Evolutionary conservation across 2,329 filamentous ascomycete species (phyloP).

Genomic region (Aspergillus sp.): DNA sequence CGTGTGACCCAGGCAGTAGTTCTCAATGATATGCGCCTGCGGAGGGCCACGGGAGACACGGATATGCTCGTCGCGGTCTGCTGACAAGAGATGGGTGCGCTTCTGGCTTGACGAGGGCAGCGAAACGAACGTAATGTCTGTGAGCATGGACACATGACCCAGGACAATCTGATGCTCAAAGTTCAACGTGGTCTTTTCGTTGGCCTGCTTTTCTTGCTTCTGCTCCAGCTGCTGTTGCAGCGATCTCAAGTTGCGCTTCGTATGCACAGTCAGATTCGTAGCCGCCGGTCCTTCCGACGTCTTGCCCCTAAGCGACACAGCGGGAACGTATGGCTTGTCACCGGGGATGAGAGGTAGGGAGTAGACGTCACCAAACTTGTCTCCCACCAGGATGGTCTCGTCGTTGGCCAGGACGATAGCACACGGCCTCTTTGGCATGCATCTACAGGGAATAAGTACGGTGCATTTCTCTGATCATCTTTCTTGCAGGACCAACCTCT

Average conservation of each 20-base stretch:
- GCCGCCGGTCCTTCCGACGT: slow-evolving; percentile 51
- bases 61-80: slow-evolving; percentile 78
- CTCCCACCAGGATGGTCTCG: slow-evolving; percentile 73
- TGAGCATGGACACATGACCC: slow-evolving; percentile 94
- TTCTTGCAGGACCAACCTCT: slow-evolving; percentile 55
- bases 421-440: slow-evolving; percentile 87
- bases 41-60: slow-evolving; percentile 77
- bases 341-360: slow-evolving; percentile 67
- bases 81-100: slow-evolving; percentile 63
- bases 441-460: slow-evolving; percentile 46
- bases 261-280: slow-evolving; percentile 59
- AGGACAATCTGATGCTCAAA: slow-evolving; percentile 79
- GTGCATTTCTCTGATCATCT: background rate
- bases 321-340: slow-evolving; percentile 35
- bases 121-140: slow-evolving; percentile 62
- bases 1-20: slow-evolving; percentile 82
- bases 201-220: slow-evolving; percentile 36
- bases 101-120: slow-evolving; percentile 43
- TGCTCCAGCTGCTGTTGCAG: slow-evolving; percentile 55
- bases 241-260: slow-evolving; percentile 57
- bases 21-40: slow-evolving; percentile 84
- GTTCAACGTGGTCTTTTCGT: slow-evolving; percentile 47
- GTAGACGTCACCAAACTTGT: slow-evolving; percentile 98
- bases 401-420: slow-evolving; percentile 69
- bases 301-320: slow-evolving; percentile 18